Conservation (phyloP, 768 basidiomycete species). For the Suillus hirtellus region DNA sequence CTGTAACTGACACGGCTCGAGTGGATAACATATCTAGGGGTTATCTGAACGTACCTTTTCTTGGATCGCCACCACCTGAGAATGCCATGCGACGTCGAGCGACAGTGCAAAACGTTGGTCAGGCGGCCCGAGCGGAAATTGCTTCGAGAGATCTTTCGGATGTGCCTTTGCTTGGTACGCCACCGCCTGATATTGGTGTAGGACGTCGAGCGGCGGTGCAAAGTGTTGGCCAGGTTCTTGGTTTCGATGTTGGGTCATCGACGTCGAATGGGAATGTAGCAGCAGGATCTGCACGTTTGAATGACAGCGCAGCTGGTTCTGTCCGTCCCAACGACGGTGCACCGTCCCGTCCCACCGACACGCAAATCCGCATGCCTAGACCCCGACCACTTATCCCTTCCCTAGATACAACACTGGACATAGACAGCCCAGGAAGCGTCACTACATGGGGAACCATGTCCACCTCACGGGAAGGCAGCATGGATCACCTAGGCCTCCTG, state of each 20-base stretch:
- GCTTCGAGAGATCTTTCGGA: conserved; percentile 18
- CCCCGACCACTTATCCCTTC: conserved; percentile 12
- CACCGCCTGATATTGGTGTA: conserved; percentile 17
- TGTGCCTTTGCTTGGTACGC: conserved; percentile 14
- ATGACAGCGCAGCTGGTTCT: conserved; percentile 12
- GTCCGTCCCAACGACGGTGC: not conserved
- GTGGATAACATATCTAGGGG: conserved; percentile 14
- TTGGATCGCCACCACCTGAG: conserved; percentile 11
- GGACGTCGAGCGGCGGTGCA: conserved; percentile 20
- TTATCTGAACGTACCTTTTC: conserved; percentile 13
- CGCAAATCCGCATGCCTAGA: conserved; percentile 4
- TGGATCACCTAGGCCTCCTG: conserved; percentile 32
- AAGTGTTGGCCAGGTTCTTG: conserved; percentile 15
- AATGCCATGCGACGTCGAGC: conserved; percentile 22
- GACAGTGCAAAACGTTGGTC: conserved; percentile 16
- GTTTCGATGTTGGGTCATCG: conserved; percentile 19
- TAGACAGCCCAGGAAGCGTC: conserved; percentile 34
- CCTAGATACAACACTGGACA: conserved; percentile 14
- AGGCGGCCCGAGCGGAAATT: conserved; percentile 19
- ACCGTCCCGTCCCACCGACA: not conserved
- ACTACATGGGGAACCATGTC: conserved; percentile 40
- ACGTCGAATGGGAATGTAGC: conserved; percentile 15
- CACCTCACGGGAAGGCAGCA: conserved; percentile 24
- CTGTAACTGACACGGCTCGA: conserved; percentile 23
- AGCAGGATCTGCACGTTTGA: conserved; percentile 11